Percentiles rank a stretch among this genome's conserved stretches.
Conservation (phyloP, 1,284 basidiomycete species). For the Lignosus rhinocerotis region DNA sequence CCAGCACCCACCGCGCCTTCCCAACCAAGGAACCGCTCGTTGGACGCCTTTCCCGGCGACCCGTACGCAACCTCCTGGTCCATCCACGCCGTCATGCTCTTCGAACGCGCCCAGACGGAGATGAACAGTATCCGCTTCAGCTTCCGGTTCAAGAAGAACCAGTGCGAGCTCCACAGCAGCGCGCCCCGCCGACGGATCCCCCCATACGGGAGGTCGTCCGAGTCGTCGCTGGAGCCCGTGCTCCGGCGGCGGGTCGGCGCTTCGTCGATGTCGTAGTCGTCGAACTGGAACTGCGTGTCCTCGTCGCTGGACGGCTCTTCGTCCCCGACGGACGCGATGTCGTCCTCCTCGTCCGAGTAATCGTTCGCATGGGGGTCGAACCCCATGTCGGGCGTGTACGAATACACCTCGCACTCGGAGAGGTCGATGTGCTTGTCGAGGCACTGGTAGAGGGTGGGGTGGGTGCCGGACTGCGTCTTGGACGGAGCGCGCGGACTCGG, state of each 20-base stretch:
- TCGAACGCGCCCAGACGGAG: conserved; percentile 89
- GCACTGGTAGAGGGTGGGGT: conserved; percentile 84
- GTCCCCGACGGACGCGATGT: conserved; percentile 56
- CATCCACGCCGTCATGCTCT: conserved; percentile 56
- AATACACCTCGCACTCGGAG: conserved; percentile 93
- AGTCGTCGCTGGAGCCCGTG: conserved; percentile 35
- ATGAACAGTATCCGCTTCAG: conserved; percentile 93
- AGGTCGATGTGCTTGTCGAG: conserved; percentile 92
- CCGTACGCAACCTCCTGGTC: conserved; percentile 42
- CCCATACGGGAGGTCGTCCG: conserved; percentile 15
- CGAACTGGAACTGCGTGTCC: conserved; percentile 74
- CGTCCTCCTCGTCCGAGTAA: conserved; percentile 76
- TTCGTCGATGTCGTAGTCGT: conserved; percentile 77
- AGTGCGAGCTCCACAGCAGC: conserved; percentile 94
- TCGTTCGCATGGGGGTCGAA: conserved; percentile 92
- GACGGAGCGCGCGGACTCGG: conserved; percentile 65
- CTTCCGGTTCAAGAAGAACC: conserved; percentile 96
- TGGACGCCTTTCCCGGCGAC: conserved; percentile 33
- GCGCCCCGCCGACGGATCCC: conserved; percentile 56
- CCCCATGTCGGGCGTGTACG: conserved; percentile 92
- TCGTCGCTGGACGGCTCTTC: conserved; percentile 59
- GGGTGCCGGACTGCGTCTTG: conserved; percentile 47
- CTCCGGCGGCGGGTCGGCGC: conserved; percentile 42
- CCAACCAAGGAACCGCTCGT: conserved; percentile 74
- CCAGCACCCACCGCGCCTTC: conserved; percentile 74